phyloP scores from a whole-genome alignment of 768 basidiomycete genomes.

The Aureoboletus auriporus region DNA sequence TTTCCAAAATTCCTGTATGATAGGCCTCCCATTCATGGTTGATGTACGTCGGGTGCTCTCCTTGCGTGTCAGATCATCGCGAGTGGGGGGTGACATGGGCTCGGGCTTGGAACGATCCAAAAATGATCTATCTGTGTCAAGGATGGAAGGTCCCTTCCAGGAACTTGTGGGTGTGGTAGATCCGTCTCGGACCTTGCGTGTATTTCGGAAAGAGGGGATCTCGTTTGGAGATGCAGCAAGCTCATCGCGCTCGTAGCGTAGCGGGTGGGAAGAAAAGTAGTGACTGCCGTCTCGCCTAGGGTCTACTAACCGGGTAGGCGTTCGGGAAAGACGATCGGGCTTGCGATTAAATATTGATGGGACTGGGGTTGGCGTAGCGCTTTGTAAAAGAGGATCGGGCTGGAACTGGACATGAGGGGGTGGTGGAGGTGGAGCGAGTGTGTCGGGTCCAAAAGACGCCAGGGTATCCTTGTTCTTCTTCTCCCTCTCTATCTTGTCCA shows the following conservation, averaged over 20 bases:
- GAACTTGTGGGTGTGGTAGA: conserved; percentile 24
- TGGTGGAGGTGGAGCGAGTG: neutral
- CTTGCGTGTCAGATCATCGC: conserved; percentile 23
- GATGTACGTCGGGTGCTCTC: conserved; percentile 31
- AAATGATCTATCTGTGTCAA: conserved; percentile 19
- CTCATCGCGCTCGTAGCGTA: conserved; percentile 18
- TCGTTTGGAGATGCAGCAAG: conserved; percentile 18
- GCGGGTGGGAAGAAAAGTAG: conserved; percentile 15
- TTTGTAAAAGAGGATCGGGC: conserved; percentile 7
- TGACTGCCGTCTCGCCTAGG: conserved; percentile 16
- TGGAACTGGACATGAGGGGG: neutral
- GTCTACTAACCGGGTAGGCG: conserved; percentile 17
- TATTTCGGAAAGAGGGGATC: conserved; percentile 5
- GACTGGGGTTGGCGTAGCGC: conserved; percentile 1
- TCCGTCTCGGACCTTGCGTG: conserved; percentile 24
- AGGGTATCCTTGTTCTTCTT: conserved; percentile 17
- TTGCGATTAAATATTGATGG: conserved; percentile 9
- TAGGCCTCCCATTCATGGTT: conserved; percentile 31
- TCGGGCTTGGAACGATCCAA: conserved; percentile 25
- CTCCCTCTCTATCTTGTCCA: conserved; percentile 45
- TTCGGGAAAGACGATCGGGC: conserved; percentile 14
- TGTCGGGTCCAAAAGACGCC: no score
- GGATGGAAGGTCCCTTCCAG: conserved; percentile 24
- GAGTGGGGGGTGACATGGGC: conserved; percentile 13
- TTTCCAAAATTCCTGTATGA: conserved; percentile 47